These are phyloP conservation scores for Aspergillus hancockii DNA, from an alignment of 495 filamentous ascomycete genomes.

Conservation along the genomic window DNA sequence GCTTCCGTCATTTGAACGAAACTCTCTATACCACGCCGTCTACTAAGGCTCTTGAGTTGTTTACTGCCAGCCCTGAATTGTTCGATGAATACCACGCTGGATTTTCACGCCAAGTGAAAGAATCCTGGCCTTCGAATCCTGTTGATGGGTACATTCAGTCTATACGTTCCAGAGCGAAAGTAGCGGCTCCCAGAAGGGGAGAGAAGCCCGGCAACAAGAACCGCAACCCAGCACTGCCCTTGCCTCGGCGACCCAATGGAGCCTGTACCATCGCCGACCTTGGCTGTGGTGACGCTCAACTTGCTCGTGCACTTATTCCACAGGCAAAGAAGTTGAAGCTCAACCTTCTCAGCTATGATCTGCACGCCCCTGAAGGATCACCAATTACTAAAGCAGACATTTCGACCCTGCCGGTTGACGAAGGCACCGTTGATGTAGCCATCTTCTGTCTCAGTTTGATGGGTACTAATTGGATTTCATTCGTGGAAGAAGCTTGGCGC, in stretches of 20 bases:
- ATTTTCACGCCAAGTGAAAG: slow-evolving; percentile 86
- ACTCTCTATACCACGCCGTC: slow-evolving; percentile 93
- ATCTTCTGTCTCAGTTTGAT: slow-evolving; percentile 96
- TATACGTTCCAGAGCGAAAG: slow-evolving; percentile 59
- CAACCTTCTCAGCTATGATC: slow-evolving; percentile 66
- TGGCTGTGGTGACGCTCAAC: slow-evolving; percentile 76
- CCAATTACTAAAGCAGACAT: slow-evolving; percentile 88
- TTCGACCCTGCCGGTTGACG: slow-evolving; percentile 71
- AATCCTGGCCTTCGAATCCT: slow-evolving; percentile 93
- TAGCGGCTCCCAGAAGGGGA: slow-evolving; percentile 35
- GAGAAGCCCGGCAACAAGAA: slow-evolving; percentile 34
- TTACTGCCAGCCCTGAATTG: slow-evolving; percentile 78
- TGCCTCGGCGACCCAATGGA: slow-evolving; percentile 55
- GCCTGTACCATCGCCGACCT: slow-evolving; percentile 80
- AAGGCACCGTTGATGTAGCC: slow-evolving; percentile 75
- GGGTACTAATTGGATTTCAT: slow-evolving; percentile 97
- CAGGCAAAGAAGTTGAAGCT: slow-evolving; percentile 63
- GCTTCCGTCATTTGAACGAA: slow-evolving; percentile 96
- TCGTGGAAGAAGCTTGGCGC: slow-evolving; percentile 92
- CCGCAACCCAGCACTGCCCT: slow-evolving; percentile 29
- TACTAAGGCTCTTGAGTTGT: slow-evolving; percentile 71
- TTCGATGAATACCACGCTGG: slow-evolving; percentile 94
- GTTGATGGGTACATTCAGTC: slow-evolving; percentile 76
- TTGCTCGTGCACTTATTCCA: slow-evolving; percentile 61
- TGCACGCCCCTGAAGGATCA: slow-evolving; percentile 57